Evolutionary conservation across 164 flowering plant species (phyloP).

Genomic region (Tetracentron sinense): DNA sequence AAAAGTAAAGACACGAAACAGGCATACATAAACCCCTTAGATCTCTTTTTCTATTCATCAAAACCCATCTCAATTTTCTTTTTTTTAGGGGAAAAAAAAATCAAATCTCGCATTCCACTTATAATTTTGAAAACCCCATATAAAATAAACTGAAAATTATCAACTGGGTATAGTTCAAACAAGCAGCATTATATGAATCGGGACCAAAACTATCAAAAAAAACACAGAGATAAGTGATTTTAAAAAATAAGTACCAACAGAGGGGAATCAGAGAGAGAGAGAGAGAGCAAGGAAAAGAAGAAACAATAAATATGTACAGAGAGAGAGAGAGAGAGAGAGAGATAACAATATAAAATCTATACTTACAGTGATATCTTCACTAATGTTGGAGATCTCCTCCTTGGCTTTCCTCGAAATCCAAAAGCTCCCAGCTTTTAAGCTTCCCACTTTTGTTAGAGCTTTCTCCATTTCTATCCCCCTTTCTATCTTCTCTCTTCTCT

Average conservation of each 20-base stretch:
- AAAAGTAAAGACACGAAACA: background rate
- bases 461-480: constrained; percentile 55
- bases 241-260: background rate
- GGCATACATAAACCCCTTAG: no score
- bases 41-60: no score
- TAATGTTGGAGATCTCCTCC: constrained; percentile 66
- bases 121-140: background rate
- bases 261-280: background rate
- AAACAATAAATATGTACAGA: background rate
- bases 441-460: constrained; percentile 56
- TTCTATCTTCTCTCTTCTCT: constrained; percentile 12
- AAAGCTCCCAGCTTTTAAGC: constrained; percentile 64
- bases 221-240: background rate
- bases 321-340: background rate
- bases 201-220: constrained; percentile 5
- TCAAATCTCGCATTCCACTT: constrained; percentile 15
- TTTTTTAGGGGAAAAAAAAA: background rate
- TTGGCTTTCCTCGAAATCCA: constrained; percentile 86
- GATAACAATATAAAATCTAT: background rate
- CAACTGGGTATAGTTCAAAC: constrained; percentile 7
- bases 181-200: constrained; percentile 22
- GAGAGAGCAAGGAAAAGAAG: background rate
- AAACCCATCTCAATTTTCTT: background rate
- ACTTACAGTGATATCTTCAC: constrained; percentile 69
- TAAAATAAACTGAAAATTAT: constrained; percentile 3